phyloP scores from a whole-genome alignment of 352 stramenopile genomes.

The Pythium scleroteichum region DNA sequence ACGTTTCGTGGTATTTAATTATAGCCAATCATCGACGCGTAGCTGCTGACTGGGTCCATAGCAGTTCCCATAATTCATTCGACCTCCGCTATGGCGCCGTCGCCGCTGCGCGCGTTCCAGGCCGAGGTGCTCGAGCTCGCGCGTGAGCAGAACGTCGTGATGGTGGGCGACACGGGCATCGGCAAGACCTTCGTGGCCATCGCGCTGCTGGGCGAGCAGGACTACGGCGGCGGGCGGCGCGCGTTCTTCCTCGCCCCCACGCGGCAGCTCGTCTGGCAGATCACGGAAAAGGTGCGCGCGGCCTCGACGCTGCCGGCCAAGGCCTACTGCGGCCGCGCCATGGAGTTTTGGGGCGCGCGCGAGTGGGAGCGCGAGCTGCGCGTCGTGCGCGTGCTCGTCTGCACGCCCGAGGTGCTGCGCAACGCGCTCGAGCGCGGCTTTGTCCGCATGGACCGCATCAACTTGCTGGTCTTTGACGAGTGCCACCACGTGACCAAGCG shows the following conservation, averaged over 20 bases:
- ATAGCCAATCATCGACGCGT: constrained; percentile 3
- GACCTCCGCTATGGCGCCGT: not conserved
- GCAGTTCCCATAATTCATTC: not conserved
- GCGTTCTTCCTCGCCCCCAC: constrained; percentile 84
- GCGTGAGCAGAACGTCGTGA: constrained; percentile 76
- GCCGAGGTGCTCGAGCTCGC: constrained; percentile 64
- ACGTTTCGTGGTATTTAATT: not conserved
- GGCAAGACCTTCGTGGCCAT: constrained; percentile 87
- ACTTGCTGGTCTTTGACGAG: constrained; percentile 90
- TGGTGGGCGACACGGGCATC: constrained; percentile 83
- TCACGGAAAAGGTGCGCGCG: constrained; percentile 70
- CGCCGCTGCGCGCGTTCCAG: constrained; percentile 66
- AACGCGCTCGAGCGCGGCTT: constrained; percentile 86
- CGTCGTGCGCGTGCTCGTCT: constrained; percentile 76
- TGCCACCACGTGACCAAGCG: constrained; percentile 90
- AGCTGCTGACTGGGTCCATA: not conserved
- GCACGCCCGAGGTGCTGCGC: constrained; percentile 85
- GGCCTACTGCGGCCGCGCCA: constrained; percentile 47
- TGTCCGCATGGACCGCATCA: constrained; percentile 72
- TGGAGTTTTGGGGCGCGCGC: constrained; percentile 63
- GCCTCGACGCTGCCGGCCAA: constrained; percentile 59
- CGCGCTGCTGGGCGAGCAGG: constrained; percentile 68
- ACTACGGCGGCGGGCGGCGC: constrained; percentile 63
- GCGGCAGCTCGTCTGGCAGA: constrained; percentile 79
- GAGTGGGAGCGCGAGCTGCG: constrained; percentile 64